These are phyloP conservation scores for Sanghuangporus baumii DNA, from an alignment of 1,284 basidiomycete species.

Conservation along the genomic window DNA sequence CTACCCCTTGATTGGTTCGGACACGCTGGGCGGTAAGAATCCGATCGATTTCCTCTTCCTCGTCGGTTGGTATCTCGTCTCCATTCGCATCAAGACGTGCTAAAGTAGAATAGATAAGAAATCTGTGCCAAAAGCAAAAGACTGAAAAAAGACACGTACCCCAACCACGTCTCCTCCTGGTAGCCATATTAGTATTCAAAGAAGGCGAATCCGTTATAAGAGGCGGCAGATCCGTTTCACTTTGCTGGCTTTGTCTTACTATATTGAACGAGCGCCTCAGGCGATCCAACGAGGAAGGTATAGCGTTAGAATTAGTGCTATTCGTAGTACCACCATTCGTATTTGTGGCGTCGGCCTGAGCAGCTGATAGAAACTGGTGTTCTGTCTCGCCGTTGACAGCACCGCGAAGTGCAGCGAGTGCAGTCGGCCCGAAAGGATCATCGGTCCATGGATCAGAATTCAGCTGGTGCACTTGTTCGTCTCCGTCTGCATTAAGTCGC, in stretches of 20 bases:
- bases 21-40: slow-evolving; percentile 15
- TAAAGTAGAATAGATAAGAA: slow-evolving; percentile 22
- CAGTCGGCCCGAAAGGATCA: slow-evolving; percentile 6
- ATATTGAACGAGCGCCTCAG: background rate
- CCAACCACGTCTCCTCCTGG: slow-evolving; percentile 41
- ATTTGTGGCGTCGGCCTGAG: background rate
- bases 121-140: slow-evolving; percentile 1
- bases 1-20: slow-evolving; percentile 2
- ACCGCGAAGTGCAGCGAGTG: background rate
- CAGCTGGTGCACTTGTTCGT: slow-evolving; percentile 37
- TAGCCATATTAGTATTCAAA: background rate
- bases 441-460: slow-evolving; percentile 28
- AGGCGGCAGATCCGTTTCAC: background rate
- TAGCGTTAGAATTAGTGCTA: no score
- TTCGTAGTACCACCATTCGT: background rate
- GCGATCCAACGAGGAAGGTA: background rate
- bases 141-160: slow-evolving; percentile 31
- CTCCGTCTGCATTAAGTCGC: slow-evolving; percentile 35
- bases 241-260: background rate
- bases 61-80: slow-evolving; percentile 48
- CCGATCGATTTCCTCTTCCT: slow-evolving; percentile 42
- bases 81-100: slow-evolving; percentile 53
- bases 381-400: background rate
- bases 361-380: background rate
- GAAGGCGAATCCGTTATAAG: background rate